Evolutionary conservation across 1,284 basidiomycete genomes (phyloP), one percentile per base, ranked within the genome.

Genomic region (Ustilago loliicola): DNA sequence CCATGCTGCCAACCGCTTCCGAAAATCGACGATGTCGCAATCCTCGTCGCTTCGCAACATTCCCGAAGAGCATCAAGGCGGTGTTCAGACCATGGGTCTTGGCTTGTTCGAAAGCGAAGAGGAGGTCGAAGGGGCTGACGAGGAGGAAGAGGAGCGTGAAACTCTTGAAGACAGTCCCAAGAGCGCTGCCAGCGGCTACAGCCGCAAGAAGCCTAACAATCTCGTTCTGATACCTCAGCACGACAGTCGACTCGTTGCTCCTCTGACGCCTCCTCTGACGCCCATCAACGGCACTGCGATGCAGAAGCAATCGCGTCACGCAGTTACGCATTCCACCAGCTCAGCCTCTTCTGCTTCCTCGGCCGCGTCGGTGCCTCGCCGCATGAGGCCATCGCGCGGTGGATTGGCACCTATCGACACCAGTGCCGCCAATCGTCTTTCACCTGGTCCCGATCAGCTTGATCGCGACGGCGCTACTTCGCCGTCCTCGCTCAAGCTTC

Each of bases 21-120:
- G 74, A n/a, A 63, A 47, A 45, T 76, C 73, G 45, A 54, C 65
- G 17, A 74, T 69, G 61, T 58, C 74, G 58, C 61, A 71, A n/a
- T 60, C 74, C 19, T 68, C 65, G 25, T 71, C 74, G 54, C 69
- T 77, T 15, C 64, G 66, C 55, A 72, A 77, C 36, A 77, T 77
- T 17, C 74, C 74, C 4, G 74, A 77, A 30, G 69, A 72, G 56
- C 27, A 68, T 17, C 58, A 61, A 15, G 68, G 65, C 6, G 64
- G 73, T 32, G 48, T 59, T 21, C 60, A 61, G 51, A 77, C 69
- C 11, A 71, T 77, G 64, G 74, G 74, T 2, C 56, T 77, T 11
- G 74, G 74, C 1, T 45, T 77, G 53, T 77, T 72, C 40, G 74
- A 76, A 61, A 66, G 56, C 52, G 73, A 71, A 29, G 72, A 66